Evolutionary conservation across 192 early-diverging fungal genomes (phyloP), one percentile per base, ranked within the genome.

Genomic region (Linnemannia zychae): DNA sequence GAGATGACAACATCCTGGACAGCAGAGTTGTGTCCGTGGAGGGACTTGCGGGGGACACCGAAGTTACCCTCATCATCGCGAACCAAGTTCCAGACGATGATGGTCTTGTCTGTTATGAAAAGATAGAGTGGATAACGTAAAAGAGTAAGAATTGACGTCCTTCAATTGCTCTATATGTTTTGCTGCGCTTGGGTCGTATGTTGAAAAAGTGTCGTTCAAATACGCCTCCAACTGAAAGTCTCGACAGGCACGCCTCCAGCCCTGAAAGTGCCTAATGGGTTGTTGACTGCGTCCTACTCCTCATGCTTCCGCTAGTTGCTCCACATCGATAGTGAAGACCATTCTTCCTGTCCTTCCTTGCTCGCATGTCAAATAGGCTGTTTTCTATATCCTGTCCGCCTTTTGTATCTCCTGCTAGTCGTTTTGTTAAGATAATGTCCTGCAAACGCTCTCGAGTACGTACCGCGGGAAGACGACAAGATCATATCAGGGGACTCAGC

Each of bases 21-120:
- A 87, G 99, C 98, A 95, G 98, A 97, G 95, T 97, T 99, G 96
- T 99, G 99, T 87, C 99, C 99, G 77, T 92, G 90, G 82, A 99
- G 95, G 88, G 97, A 91, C 88, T 95, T 95, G 82, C 93, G 94
- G 88, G 98, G 93, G 75, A 94, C 84, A 89, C 97, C 99, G 90
- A 96, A 99, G 93, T 93, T 95, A 83, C 91, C 88, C 86, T 97
- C 97, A 34, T 79, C 83, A 90, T 97, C 97, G 86, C 97, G 95
- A 84, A 95, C 95, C 90, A 99, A 92, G 88, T 94, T 91, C 99
- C 99, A 99, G 91, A 99, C 97, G 77, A 99, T 96, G 90, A 99
- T 93, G 84, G 96, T 92, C 96, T 99, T 99, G 95, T 99, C 97
- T 96, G 67, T 33, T 48, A n/a, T 31, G 40, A 24, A 71, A 66